Evolutionary conservation across 345 rosid genomes (phyloP).

Genomic region (Triadica sebifera): DNA sequence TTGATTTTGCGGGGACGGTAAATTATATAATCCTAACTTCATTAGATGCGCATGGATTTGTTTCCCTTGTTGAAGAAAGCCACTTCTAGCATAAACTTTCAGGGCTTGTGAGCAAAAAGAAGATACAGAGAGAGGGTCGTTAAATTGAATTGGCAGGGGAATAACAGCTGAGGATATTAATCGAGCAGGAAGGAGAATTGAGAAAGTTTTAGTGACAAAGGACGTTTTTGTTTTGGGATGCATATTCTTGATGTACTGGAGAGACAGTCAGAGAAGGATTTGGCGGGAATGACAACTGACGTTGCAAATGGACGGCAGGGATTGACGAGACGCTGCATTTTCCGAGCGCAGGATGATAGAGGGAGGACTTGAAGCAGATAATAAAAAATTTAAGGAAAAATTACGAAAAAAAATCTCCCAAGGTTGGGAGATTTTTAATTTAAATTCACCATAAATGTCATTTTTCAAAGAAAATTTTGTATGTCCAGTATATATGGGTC

Average conservation of each 20-base stretch:
- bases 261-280: neutral
- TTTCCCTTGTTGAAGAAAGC: slow-evolving; percentile 32
- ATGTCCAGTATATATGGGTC: too few relatives aligned
- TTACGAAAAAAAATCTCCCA: too few relatives aligned
- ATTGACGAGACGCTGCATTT: slow-evolving; percentile 19
- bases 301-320: slow-evolving; percentile 34
- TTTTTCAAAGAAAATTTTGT: too few relatives aligned
- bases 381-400: too few relatives aligned
- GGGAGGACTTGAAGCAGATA: too few relatives aligned
- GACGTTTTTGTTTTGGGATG: neutral
- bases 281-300: slow-evolving; percentile 21
- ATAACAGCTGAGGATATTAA: neutral
- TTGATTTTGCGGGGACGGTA: slow-evolving; percentile 49
- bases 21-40: slow-evolving; percentile 40
- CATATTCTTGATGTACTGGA: neutral
- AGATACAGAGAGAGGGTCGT: neutral
- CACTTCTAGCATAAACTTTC: slow-evolving; percentile 35
- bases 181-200: slow-evolving; percentile 8
- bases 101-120: slow-evolving; percentile 31
- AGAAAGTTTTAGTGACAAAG: neutral
- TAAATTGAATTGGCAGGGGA: slow-evolving; percentile 1
- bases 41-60: slow-evolving; percentile 39
- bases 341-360: slow-evolving; percentile 15
- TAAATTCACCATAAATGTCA: too few relatives aligned
- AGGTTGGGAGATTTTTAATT: too few relatives aligned